Base-by-base conservation (phyloP, 768 basidiomycete genomes). In the Strobilomyces confusus region DNA sequence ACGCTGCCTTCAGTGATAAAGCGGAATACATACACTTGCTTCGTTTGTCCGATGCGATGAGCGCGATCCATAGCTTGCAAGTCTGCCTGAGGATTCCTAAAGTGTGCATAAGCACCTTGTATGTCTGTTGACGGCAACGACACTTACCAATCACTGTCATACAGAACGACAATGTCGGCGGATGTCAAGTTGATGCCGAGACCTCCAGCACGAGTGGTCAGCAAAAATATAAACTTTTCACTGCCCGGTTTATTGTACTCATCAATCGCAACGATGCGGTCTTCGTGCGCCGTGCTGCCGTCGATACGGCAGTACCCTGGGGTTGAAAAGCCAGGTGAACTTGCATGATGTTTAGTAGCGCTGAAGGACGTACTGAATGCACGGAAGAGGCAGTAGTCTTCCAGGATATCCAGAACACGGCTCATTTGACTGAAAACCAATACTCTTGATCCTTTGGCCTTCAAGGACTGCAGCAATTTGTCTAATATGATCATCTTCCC, bases 371-470 rank as follows among this genome's bases (percentile, higher is more conserved):
- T 63, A 97, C 95, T 86, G 72, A 89, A 95, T 51, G 74, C 73
- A 43, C 95, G 77, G 76, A 98, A 99, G 55, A 95, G 75, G 70
- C 94, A 98, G 70, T 95, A 98, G 66, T 98, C 95, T 67, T 98
- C 95, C 42, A 99, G 70, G 54, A 99, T 98, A 69, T 99, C 97
- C 14, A 79, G 78, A 53, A 98, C 90, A n/a, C 97, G 87, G 72
- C 92, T 95, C 97, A 99, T 98, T 71, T 98, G 97, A 62, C 92
- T 95, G 76, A 99, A 99, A 56, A 99, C 97, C 59, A 98, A 81
- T 4, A 94, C 90, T 9, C 95, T 83, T 3, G 92, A 95, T n/a
- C 93, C 95, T 68, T 94, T 94, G 22, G 73, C 84, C 64, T 91
- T 92, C 91, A 98, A 88, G 32, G 80, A 83, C 52, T 77, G 76